Evolutionary conservation across 768 basidiomycete species (phyloP), one percentile per base, ranked within the genome.

Genomic region (Collybia nuda): DNA sequence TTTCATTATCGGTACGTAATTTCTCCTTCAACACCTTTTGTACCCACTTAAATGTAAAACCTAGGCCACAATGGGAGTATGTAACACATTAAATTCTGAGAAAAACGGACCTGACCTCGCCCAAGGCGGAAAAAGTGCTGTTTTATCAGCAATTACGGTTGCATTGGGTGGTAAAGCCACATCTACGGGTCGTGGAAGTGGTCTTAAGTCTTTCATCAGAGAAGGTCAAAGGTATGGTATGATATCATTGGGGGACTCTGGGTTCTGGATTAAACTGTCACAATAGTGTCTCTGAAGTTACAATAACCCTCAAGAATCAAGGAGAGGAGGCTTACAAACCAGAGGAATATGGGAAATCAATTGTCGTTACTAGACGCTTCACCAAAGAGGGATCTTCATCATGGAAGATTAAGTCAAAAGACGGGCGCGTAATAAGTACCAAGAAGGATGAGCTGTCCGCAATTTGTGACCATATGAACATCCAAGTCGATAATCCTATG

Each of bases 401-500:
- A 0, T 98, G 93, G 86, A 93, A 87, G 66, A 90, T 98, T 63
- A 86, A 80, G 72, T 78, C 70, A 56, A 82, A 77, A 60, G 81
- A 86, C 19, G 84, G 81, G 32, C 79, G 76, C 56, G 62, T 83
- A 8, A 68, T 97, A 51, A 86, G 85, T 28, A 85, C 74, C 12
- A 93, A 90, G 72, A 83, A 84, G 56, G 86, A 92, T 8, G 94
- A 98, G 62, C 68, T 99, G 9, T 79, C 88, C 15, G 82, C 86
- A 1, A 98, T 99, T 44, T 88, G 88, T 59, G 92, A 96, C 63
- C 88, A 93, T 56, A 96, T 97, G 88, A 93, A 93, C 59, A 91
- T 99, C 48, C 93, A 96, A 63, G 91, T 97, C 52, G 93, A 97
- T 64, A 95, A 95, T 61, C 96, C 95, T 1, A 85, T 98, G 84